These are phyloP conservation scores for Pyrus betulifolia DNA, from an alignment of 306 rosid genomes.

Conservation along the genomic window DNA sequence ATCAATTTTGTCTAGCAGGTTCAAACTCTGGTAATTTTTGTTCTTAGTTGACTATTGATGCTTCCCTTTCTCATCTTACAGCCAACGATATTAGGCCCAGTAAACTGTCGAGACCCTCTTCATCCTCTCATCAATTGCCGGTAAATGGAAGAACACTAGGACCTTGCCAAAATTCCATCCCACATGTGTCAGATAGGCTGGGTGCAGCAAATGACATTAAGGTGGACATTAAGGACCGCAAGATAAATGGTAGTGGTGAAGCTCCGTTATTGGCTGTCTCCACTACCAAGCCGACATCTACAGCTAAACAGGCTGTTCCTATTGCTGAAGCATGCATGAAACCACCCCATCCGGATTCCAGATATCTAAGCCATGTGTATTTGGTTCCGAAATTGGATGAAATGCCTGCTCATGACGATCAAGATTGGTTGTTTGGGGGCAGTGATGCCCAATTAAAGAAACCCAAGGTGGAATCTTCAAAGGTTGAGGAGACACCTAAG, in stretches of 20 bases:
- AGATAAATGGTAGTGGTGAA: conserved; percentile 58
- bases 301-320: conserved; percentile 27
- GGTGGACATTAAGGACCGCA: conserved; percentile 42
- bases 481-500: conserved; percentile 33
- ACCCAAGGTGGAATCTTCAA: conserved; percentile 28
- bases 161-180: conserved; percentile 44
- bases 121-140: conserved; percentile 35
- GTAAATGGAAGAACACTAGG: conserved; percentile 71
- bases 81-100: conserved; percentile 60
- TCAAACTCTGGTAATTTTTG: conserved; percentile 11
- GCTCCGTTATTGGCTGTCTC: conserved; percentile 32
- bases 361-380: conserved; percentile 50
- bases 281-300: conserved; percentile 25
- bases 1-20: conserved; percentile 17
- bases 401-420: conserved; percentile 44
- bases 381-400: conserved; percentile 57
- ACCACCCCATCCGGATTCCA: conserved; percentile 76
- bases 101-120: conserved; percentile 48
- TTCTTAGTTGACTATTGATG: conserved; percentile 29
- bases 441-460: conserved; percentile 29
- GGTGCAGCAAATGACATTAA: conserved; percentile 30
- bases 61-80: conserved; percentile 45
- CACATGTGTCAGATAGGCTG: conserved; percentile 34
- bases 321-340: conserved; percentile 32
- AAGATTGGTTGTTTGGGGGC: conserved; percentile 69